Conservation (phyloP, 768 basidiomycete species). For the Lyophyllum shimeji region DNA sequence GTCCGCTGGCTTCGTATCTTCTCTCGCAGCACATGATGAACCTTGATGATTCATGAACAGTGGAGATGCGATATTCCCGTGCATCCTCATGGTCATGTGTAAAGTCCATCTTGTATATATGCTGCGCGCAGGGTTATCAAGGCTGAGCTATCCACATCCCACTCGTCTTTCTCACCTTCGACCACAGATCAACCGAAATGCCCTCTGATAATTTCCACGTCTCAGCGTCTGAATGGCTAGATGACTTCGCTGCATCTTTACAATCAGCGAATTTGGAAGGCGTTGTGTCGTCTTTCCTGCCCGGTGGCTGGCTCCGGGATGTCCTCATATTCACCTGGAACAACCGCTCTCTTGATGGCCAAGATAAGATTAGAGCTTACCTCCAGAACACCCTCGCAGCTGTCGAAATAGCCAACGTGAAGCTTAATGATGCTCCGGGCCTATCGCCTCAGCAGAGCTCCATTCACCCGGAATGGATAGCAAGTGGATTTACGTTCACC, state of each 20-base stretch:
- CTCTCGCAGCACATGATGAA: background rate
- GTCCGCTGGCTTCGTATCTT: no score
- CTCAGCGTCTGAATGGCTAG: constrained; percentile 25
- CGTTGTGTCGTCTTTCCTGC: constrained; percentile 26
- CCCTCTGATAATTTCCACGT: background rate
- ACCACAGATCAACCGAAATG: background rate
- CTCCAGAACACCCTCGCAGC: constrained; percentile 21
- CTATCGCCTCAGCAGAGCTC: constrained; percentile 19
- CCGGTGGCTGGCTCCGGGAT: constrained; percentile 40
- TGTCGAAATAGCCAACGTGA: constrained; percentile 24
- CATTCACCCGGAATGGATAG: constrained; percentile 24
- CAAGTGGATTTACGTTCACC: constrained; percentile 36
- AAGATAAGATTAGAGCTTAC: constrained; percentile 31
- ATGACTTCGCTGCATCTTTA: constrained; percentile 19
- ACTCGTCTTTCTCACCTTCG: background rate
- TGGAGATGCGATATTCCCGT: background rate
- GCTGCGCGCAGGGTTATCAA: background rate
- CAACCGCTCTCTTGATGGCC: constrained; percentile 34
- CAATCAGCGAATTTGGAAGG: constrained; percentile 19
- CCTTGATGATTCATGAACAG: no score
- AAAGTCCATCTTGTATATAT: background rate
- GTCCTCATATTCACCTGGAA: constrained; percentile 44
- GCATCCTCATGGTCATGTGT: background rate
- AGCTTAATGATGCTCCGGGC: constrained; percentile 23
- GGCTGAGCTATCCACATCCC: background rate